Evolutionary conservation across 1,284 basidiomycete genomes (phyloP), one percentile per base, ranked within the genome.

Genomic region (Ceratobasidium sp.): DNA sequence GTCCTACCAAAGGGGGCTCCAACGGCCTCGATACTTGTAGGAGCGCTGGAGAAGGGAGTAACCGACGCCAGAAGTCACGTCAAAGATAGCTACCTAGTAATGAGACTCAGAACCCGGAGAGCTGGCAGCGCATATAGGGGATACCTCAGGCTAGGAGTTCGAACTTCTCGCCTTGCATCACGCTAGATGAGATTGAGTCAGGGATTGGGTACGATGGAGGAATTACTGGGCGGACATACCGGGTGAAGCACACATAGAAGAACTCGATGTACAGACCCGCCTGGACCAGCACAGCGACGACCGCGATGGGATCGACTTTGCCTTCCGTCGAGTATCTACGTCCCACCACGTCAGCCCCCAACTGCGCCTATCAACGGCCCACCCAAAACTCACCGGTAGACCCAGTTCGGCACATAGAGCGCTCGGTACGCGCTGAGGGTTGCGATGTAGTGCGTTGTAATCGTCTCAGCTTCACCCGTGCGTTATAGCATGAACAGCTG

Each of bases 361-460:
- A 33, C 4, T 3, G 20, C 6, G 9, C 42, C 42, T 66, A 20
- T 15, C 20, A 18, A 23, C 15, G 56, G 0, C 40, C 12, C 13
- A 51, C 49, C 10, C n/a, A 64, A 44, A 63, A 88, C 92, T 81
- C 81, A 95, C 95, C 97, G 89, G 87, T 97, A 99, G 86, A 99
- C 96, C 97, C 98, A 99, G 86, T 99, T 99, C 75, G 97, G 97
- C 82, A 99, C 97, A 86, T 99, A 99, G 78, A 99, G 85, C 0
- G 95, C 96, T 80, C 97, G 90, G 86, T 99, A 99, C 9, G 93
- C 88, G 23, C 97, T 98, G 77, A 99, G 88, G 5, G 97, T 98
- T 56, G 98, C 98, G 78, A 99, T 89, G 85, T 99, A 99, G 86
- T 99, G 98, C 56, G 97, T 99, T 39, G 98, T 99, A 84, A 99